phyloP scores from a whole-genome alignment of 1,284 basidiomycete species.

The Cronartium quercuum region DNA sequence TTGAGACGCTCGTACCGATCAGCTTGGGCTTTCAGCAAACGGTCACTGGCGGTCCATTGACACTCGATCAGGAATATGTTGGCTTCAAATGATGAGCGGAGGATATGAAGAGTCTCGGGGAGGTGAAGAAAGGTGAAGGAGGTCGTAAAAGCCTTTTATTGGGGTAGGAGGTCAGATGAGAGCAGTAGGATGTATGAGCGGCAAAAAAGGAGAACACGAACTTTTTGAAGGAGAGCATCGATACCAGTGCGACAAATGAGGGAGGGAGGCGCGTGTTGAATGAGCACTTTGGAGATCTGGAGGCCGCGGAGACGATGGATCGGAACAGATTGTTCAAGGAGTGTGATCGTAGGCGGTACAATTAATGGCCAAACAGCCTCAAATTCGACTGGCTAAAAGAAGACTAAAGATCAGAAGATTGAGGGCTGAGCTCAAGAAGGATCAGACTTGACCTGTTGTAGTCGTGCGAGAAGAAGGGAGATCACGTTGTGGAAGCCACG shows the following conservation, averaged over 20 bases:
- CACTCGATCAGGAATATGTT: conserved; percentile 1
- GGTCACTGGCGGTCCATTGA: not conserved
- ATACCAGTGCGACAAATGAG: conserved; percentile 30
- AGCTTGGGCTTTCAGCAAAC: not conserved
- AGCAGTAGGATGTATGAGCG: not conserved
- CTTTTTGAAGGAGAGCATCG: conserved; percentile 19
- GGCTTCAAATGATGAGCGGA: not conserved
- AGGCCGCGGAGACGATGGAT: conserved; percentile 14
- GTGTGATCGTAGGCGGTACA: conserved; percentile 24
- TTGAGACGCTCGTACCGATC: conserved; percentile 3
- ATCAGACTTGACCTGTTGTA: no score
- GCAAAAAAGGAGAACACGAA: not conserved
- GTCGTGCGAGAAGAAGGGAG: no score
- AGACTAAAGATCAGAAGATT: not conserved
- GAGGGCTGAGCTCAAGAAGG: no score
- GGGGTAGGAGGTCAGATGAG: not conserved
- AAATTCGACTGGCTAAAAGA: not conserved
- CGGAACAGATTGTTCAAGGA: conserved; percentile 5
- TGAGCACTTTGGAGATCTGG: conserved; percentile 3
- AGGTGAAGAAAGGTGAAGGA: conserved; percentile 14
- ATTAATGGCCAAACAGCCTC: conserved; percentile 15
- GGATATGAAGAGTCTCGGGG: conserved; percentile 1
- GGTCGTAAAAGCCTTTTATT: conserved; percentile 1
- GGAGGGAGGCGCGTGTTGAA: not conserved
- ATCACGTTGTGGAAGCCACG: no score